Conservation (phyloP, 139 green algal genomes). For the Haematococcus sp. region DNA sequence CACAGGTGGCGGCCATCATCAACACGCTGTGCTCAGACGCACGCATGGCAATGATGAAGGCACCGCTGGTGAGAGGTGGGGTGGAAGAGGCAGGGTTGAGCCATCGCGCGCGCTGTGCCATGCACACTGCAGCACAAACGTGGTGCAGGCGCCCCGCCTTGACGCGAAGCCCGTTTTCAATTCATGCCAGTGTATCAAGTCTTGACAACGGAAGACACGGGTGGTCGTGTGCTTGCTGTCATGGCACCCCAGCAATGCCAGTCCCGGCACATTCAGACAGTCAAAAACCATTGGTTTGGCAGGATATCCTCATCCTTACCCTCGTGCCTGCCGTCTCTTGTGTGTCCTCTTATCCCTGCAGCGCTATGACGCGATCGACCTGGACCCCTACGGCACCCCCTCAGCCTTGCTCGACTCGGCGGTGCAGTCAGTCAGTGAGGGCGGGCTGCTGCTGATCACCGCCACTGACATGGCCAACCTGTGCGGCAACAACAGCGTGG, state of each 20-base stretch:
- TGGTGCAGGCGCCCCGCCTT: not conserved
- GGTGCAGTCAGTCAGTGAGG: constrained; percentile 87
- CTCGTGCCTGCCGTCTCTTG: too few relatives aligned
- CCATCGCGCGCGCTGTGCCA: not conserved
- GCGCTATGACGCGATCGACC: constrained; percentile 89
- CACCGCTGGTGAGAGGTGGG: constrained; percentile 14
- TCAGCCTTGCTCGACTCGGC: constrained; percentile 86
- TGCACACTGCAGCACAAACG: not conserved
- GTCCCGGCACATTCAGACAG: too few relatives aligned
- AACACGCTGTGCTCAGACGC: constrained; percentile 63
- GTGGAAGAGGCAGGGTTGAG: not conserved
- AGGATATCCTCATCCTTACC: too few relatives aligned
- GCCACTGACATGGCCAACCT: constrained; percentile 98
- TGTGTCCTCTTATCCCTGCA: too few relatives aligned
- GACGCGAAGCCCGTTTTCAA: too few relatives aligned
- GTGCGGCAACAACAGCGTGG: constrained; percentile 86
- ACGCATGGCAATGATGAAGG: constrained; percentile 83
- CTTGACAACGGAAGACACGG: too few relatives aligned
- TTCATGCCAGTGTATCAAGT: too few relatives aligned
- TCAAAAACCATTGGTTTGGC: too few relatives aligned
- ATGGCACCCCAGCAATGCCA: too few relatives aligned
- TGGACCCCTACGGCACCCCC: constrained; percentile 97
- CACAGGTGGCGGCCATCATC: constrained; percentile 48
- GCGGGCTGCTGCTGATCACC: constrained; percentile 91
- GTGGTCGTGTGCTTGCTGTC: too few relatives aligned